A percentile compares a stretch with the other conserved stretches of the same genome.
Evolutionary conservation across 495 filamentous ascomycete species (phyloP).

Genomic region (Articulospora tetracladia): DNA sequence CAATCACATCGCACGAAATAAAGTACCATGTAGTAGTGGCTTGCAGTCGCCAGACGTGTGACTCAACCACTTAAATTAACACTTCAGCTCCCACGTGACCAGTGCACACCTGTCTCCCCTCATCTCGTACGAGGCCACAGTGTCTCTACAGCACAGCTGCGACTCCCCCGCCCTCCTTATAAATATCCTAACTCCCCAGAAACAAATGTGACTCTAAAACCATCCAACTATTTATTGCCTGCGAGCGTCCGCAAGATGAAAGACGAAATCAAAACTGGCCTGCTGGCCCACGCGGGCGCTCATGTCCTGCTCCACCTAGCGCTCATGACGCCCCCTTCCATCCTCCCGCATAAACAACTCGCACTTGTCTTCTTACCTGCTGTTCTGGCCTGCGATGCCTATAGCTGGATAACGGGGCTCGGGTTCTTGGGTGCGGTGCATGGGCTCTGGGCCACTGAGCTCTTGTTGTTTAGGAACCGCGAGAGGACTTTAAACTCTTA

Average conservation of each 20-base stretch:
- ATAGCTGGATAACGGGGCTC: neutral
- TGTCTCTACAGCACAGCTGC: neutral
- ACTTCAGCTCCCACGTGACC: neutral
- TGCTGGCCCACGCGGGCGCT: neutral
- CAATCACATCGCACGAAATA: neutral
- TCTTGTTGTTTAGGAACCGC: neutral
- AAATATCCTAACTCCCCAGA: too few relatives aligned
- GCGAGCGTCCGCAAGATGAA: neutral
- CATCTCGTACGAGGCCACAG: neutral
- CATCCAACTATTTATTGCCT: too few relatives aligned
- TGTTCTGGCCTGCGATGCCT: neutral
- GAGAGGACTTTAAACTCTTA: neutral
- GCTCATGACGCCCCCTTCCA: neutral
- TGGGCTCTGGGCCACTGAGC: neutral
- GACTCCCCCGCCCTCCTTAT: too few relatives aligned
- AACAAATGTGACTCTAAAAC: too few relatives aligned
- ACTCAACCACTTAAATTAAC: neutral
- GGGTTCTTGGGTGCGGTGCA: slow-evolving; percentile 4
- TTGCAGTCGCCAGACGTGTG: neutral
- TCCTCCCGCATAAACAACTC: neutral
- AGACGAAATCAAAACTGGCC: neutral
- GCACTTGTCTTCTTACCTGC: neutral
- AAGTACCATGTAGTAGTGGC: neutral
- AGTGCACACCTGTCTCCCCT: neutral
- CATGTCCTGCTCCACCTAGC: neutral